Evolutionary conservation across 108 stramenopile genomes (phyloP), one percentile per base, ranked within the genome.

Genomic region (Pseudonitzschia multistriata): DNA sequence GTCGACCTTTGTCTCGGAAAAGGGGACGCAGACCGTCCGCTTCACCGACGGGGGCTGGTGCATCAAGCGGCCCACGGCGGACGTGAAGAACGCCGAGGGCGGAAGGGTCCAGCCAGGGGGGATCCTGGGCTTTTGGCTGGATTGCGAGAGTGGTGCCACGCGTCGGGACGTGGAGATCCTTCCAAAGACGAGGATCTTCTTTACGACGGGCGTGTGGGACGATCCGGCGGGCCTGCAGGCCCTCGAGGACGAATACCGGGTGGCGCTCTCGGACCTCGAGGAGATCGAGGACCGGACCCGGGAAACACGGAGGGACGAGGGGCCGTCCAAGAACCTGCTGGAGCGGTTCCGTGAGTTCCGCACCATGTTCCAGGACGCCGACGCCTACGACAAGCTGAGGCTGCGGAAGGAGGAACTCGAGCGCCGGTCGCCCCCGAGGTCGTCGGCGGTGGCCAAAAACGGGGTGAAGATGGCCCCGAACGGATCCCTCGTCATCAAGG

Each of bases 131-230:
- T 74, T 74, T 48, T 74, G 74, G 74, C 19, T 74, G 25, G 67
- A 74, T 54, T 74, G 74, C 40, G 19, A 29, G 19, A 53, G 35
- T 14, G 74, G 74, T 50, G 74, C 74, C n/a, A 56, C 28, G 14
- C 55, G 68, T 3, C 37, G 42, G 0, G 74, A 74, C 53, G 74
- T 68, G 13, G 67, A 74, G 22, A 48, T 74, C 0, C 29, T 37
- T 3, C 74, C 74, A 15, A 48, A 60, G 1, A 74, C 74, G 34
- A 21, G 74, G 7, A 69, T 74, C 19, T 74, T 74, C 48, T 74
- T 74, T 33, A 74, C 74, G 5, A 74, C 74, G 36, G 74, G 74
- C 0, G 55, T 68, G 11, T 74, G 74, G 74, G 74, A 74, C 45
- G 56, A 60, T 69, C 74, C 74, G 21, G 29, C 19, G 0, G 45